phyloP scores from a whole-genome alignment of 106 monocot species.

The Dendrobium chrysotoxum region DNA sequence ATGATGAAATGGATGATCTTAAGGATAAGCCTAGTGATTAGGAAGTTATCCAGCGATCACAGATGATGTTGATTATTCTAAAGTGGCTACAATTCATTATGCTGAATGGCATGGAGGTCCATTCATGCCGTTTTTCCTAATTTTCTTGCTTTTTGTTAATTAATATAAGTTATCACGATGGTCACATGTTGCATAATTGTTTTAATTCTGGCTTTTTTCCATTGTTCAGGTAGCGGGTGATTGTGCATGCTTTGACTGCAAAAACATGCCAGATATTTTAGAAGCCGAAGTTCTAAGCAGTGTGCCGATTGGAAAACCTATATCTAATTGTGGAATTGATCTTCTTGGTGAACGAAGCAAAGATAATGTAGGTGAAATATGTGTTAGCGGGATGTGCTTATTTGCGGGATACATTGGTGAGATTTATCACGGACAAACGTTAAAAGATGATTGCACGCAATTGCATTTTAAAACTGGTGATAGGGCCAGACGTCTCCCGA shows the following conservation, averaged over 20 bases:
- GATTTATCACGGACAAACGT: constrained; percentile 9
- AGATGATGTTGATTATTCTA: neutral
- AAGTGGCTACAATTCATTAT: neutral
- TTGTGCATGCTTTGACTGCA: constrained; percentile 87
- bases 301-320: constrained; percentile 87
- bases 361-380: constrained; percentile 70
- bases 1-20: neutral
- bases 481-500: constrained; percentile 56
- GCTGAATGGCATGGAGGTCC: neutral
- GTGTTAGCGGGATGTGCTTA: constrained; percentile 69
- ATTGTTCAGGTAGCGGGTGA: constrained; percentile 81
- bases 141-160: neutral
- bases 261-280: constrained; percentile 51
- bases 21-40: neutral
- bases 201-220: neutral
- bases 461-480: constrained; percentile 74
- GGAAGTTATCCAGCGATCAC: neutral
- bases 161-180: neutral
- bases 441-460: constrained; percentile 4
- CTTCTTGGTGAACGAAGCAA: constrained; percentile 30
- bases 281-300: constrained; percentile 31
- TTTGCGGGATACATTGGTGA: constrained; percentile 66
- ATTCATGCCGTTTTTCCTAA: neutral
- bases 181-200: too few relatives aligned
- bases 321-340: constrained; percentile 59